Base-by-base conservation (phyloP, 768 basidiomycete species). In the Pleurotus cornucopiae region DNA sequence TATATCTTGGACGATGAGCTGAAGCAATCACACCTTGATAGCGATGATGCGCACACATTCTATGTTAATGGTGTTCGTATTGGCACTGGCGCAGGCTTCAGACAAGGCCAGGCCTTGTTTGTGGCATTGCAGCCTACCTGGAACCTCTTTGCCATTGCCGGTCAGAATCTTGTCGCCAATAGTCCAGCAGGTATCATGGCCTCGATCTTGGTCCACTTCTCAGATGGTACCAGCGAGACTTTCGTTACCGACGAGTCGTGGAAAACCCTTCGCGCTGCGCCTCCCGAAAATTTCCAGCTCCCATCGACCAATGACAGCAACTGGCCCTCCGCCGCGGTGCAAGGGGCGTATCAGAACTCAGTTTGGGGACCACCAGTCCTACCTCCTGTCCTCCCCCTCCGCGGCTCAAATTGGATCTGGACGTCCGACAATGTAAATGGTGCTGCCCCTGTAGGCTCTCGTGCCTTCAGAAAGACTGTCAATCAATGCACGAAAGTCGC, bases 231-330 rank as follows among this genome's bases (percentile, higher is more conserved):
- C 14, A 12, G 9, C 11, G 51, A 53, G 6, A 53, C 51, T 2
- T 39, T 53, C 34, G 34, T 53, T 20, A 53, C 51, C 7, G 51
- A 53, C 20, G 51, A 43, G 14, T 39, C 51, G 11, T 53, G 51
- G 51, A 39, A 39, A 14, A 39, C 34, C 21, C 21, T 53, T 20
- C 13, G 14, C 13, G 51, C 13, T 9, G 23, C 34, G 2, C 37
- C 40, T 23, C 51, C 51, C 6, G 14, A 14, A 3, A 23, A 23
- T 9, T 71, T 64, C 46, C 55, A 67, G 49, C 56, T 53, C 2
- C 55, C 60, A 12, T 60, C 61, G 5, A 57, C 61, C 14, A 54
- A 67, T 37, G 68, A 71, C 46, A 57, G 62, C 1, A 43, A 47
- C 1, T 69, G 68, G 68, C 56, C 58, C 21, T 48, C 46, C 13